Percentiles rank a stretch among this genome's conserved stretches.
Evolutionary conservation across 106 monocot genomes (phyloP).

Genomic region (Gastrodia elata): DNA sequence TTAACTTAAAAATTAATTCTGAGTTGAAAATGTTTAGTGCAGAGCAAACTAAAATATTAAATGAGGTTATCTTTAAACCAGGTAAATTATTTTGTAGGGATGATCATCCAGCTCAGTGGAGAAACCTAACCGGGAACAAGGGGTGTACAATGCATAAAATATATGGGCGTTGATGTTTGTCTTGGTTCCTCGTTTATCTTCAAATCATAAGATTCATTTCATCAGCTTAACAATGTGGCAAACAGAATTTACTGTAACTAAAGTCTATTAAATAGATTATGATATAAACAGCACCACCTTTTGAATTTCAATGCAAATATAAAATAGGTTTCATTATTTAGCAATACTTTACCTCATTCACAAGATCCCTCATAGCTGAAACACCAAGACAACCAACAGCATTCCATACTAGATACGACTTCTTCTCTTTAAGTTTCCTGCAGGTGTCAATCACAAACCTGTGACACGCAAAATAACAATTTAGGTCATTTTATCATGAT

Average conservation of each 20-base stretch:
- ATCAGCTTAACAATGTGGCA: not conserved
- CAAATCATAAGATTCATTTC: not conserved
- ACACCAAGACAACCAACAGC: conserved; percentile 90
- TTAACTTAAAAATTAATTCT: not conserved
- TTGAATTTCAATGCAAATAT: not conserved
- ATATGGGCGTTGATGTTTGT: not conserved
- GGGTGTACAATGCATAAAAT: not conserved
- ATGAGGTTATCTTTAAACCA: not conserved
- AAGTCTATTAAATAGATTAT: not conserved
- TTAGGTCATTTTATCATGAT: not conserved
- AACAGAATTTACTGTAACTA: not conserved
- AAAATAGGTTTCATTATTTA: not conserved
- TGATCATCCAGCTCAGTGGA: not conserved
- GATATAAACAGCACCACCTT: not conserved
- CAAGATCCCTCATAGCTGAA: conserved; percentile 60
- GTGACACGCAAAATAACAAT: conserved; percentile 2
- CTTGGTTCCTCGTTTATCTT: no score
- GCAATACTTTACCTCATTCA: conserved; percentile 63
- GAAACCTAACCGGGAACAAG: not conserved
- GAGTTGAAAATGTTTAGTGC: not conserved
- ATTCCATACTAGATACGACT: conserved; percentile 91
- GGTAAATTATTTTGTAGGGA: not conserved
- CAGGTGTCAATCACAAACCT: conserved; percentile 91
- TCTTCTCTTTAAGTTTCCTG: conserved; percentile 70
- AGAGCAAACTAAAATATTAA: not conserved